Evolutionary conservation across 1,284 basidiomycete species (phyloP).

Genomic region (Ganoderma meredithae): DNA sequence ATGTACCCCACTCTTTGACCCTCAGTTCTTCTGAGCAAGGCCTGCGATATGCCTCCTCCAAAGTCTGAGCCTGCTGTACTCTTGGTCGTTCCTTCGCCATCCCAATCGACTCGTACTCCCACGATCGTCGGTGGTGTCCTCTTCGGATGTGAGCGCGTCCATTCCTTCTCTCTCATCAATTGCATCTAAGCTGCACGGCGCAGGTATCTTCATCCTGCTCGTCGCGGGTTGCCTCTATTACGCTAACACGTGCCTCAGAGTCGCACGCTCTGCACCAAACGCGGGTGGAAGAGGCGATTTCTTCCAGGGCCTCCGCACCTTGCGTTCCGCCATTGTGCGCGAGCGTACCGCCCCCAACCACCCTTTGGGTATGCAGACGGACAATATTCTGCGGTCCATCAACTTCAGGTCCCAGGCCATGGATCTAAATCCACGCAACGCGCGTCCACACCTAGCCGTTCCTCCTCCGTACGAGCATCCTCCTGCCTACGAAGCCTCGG

Average conservation of each 20-base stretch:
- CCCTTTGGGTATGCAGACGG: not conserved
- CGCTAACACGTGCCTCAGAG: not conserved
- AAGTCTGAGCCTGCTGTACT: not conserved
- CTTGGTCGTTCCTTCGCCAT: not conserved
- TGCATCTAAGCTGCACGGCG: not conserved
- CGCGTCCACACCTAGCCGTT: not conserved
- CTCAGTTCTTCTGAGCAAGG: not conserved
- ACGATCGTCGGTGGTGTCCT: slow-evolving; percentile 14
- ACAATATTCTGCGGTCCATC: not conserved
- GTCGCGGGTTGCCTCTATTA: slow-evolving; percentile 13
- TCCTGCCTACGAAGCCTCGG: slow-evolving; percentile 14
- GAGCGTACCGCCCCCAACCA: not conserved
- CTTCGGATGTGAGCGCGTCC: slow-evolving; percentile 13
- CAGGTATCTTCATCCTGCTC: slow-evolving; percentile 15
- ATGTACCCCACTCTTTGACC: not conserved
- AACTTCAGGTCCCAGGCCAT: not conserved
- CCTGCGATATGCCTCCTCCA: not conserved
- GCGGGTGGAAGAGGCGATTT: not conserved
- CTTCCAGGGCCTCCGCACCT: not conserved
- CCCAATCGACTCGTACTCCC: not conserved
- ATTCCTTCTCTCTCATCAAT: not conserved
- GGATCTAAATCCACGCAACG: not conserved
- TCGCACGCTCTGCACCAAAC: not conserved
- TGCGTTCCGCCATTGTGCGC: not conserved
- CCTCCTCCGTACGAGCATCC: slow-evolving; percentile 16